Conservation (phyloP, 192 early-diverging fungal species). For the Coemansia sp. region DNA sequence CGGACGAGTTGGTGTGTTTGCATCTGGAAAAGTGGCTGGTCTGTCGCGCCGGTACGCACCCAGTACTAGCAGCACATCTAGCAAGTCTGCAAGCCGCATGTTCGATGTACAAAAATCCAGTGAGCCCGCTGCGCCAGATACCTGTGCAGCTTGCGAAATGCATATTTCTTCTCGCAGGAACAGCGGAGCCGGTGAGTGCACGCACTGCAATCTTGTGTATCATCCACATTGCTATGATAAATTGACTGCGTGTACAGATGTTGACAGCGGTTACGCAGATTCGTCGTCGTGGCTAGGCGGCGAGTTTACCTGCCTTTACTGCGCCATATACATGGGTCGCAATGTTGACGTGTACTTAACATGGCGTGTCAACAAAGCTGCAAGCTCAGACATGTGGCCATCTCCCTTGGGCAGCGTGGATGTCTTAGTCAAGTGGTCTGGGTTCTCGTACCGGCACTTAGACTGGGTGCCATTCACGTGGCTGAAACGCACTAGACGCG, state of each 20-base stretch:
- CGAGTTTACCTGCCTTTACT: constrained; percentile 22
- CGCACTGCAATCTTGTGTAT: constrained; percentile 11
- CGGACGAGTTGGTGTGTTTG: background rate
- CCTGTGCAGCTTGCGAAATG: background rate
- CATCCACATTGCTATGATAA: constrained; percentile 15
- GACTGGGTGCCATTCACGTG: constrained; percentile 42
- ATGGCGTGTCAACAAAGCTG: constrained; percentile 11
- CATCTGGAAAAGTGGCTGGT: background rate
- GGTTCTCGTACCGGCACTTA: constrained; percentile 34
- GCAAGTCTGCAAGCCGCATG: background rate
- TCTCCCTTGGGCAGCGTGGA: constrained; percentile 11
- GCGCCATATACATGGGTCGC: constrained; percentile 8
- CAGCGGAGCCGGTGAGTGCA: background rate
- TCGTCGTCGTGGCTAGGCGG: background rate
- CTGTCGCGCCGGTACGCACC: background rate
- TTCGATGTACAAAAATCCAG: background rate
- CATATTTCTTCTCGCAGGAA: background rate
- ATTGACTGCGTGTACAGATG: constrained; percentile 7
- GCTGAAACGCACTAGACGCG: constrained; percentile 9
- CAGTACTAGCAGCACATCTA: background rate
- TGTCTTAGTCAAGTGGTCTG: constrained; percentile 30
- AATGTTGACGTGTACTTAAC: constrained; percentile 15
- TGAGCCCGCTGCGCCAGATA: background rate
- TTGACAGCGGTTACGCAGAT: background rate
- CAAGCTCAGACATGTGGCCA: background rate